Evolutionary conservation across 2,329 filamentous ascomycete species (phyloP), one percentile per base, ranked within the genome.

Genomic region (Mycosphaerella arachidis): DNA sequence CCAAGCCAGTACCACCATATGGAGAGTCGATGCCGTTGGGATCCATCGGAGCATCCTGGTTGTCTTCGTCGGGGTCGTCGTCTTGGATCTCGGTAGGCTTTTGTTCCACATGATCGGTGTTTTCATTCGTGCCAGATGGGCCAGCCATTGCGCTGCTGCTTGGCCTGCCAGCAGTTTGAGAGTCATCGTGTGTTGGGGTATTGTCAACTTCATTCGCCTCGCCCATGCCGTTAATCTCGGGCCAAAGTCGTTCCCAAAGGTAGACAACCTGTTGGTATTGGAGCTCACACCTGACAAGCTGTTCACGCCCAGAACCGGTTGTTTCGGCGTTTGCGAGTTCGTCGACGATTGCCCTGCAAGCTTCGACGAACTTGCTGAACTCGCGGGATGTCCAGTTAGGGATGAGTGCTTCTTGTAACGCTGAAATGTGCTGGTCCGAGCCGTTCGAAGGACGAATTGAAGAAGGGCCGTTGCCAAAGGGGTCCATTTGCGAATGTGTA

Each of bases 361-460:
- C 79, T 52, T 80, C 78, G 18, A 81, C 78, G 60, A 81, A 81
- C 60, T 80, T 80, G 65, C 68, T 71, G 64, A 80, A 81, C 48
- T 79, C 77, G 10, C 76, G 74, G 0, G 79, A 80, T 0, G 78
- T 80, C 78, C 79, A 81, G 64, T 81, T 81, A 1, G 78, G 79
- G 48, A 81, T 81, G 27, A 81, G 71, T 6, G 78, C 76, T 68
- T 81, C 78, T 66, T 80, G 78, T 10, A 81, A 74, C 35, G 78
- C 78, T 55, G 77, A 71, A 52, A 79, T 77, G 67, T 81, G 78
- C n/a, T 78, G 77, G n/a, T 69, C 67, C n/a, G 66, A 60, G 53
- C 55, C 55, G 13, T 59, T 61, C 50, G 57, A 37, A 16, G 59
- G 56, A 20, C 58, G 63, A 16, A 45, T 51, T 9, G 60, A 52